Conservation (phyloP, 2,329 filamentous ascomycete species). For the Cryphonectria naterciae region DNA sequence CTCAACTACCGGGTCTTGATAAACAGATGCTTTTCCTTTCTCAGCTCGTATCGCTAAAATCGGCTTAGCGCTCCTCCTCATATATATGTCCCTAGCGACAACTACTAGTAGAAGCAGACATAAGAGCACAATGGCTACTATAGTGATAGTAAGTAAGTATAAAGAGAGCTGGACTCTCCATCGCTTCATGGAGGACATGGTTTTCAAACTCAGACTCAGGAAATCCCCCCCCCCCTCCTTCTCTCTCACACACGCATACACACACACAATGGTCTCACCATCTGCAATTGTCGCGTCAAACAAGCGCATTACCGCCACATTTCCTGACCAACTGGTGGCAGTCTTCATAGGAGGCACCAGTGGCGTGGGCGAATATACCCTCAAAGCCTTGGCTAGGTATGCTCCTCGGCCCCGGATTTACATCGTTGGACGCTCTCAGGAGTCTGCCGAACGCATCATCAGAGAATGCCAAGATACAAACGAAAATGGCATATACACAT, state of each 20-base stretch:
- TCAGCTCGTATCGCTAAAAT: constrained; percentile 8
- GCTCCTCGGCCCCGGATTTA: constrained; percentile 49
- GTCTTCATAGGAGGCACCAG: constrained; percentile 57
- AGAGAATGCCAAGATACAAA: constrained; percentile 46
- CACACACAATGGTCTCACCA: constrained; percentile 12
- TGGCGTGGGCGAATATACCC: constrained; percentile 54
- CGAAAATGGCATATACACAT: constrained; percentile 45
- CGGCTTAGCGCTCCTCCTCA: constrained; percentile 1
- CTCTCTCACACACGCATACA: not conserved
- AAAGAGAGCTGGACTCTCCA: not conserved
- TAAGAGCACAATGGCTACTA: not conserved
- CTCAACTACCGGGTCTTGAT: not conserved
- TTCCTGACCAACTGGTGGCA: constrained; percentile 40
- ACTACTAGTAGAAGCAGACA: too few relatives aligned
- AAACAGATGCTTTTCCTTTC: not conserved
- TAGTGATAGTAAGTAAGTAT: not conserved
- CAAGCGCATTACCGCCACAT: constrained; percentile 33
- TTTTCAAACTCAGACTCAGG: not conserved
- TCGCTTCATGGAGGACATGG: not conserved
- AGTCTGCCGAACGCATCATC: constrained; percentile 41
- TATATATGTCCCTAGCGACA: not conserved
- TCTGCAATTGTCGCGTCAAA: constrained; percentile 40
- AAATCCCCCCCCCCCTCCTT: not conserved
- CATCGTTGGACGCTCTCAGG: constrained; percentile 49
- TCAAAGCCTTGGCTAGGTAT: constrained; percentile 48